phyloP scores from a whole-genome alignment of 331 rosid genomes.

The Quercus phellos region DNA sequence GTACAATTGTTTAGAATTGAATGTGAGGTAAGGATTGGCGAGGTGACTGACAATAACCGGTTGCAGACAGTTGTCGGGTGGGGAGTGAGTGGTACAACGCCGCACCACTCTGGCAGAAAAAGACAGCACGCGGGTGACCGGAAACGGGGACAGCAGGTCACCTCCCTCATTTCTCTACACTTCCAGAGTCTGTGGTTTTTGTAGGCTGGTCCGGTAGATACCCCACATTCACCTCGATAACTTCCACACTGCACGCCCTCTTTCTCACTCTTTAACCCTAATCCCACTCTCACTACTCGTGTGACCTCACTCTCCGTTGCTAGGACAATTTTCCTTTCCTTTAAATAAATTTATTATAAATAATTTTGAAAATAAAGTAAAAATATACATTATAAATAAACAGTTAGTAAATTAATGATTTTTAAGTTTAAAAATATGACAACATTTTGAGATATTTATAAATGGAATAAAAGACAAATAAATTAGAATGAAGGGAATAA shows the following conservation, averaged over 20 bases:
- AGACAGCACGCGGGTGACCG: slow-evolving; percentile 70
- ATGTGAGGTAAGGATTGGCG: not conserved
- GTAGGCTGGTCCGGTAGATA: slow-evolving; percentile 58
- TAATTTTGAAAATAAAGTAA: too few species aligned
- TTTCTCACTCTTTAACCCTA: not conserved
- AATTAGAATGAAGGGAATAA: accelerated
- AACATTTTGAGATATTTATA: accelerated
- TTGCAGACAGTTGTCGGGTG: slow-evolving; percentile 65
- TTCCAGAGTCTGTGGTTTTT: slow-evolving; percentile 2
- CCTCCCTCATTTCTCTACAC: not conserved
- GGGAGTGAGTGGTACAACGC: slow-evolving; percentile 34
- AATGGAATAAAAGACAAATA: too few species aligned
- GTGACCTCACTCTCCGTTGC: not conserved
- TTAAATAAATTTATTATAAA: too few species aligned
- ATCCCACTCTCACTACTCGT: not conserved
- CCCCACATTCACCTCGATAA: slow-evolving; percentile 73
- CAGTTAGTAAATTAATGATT: too few species aligned
- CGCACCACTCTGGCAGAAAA: slow-evolving; percentile 43
- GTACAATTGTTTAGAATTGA: too few species aligned
- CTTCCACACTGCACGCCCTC: slow-evolving; percentile 44
- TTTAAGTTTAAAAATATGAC: too few species aligned
- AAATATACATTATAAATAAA: too few species aligned
- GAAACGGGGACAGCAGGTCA: slow-evolving; percentile 48
- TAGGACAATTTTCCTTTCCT: too few species aligned
- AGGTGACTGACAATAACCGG: slow-evolving; percentile 73